Base-by-base conservation (phyloP, 1,284 basidiomycete genomes). In the Porodaedalea pini region DNA sequence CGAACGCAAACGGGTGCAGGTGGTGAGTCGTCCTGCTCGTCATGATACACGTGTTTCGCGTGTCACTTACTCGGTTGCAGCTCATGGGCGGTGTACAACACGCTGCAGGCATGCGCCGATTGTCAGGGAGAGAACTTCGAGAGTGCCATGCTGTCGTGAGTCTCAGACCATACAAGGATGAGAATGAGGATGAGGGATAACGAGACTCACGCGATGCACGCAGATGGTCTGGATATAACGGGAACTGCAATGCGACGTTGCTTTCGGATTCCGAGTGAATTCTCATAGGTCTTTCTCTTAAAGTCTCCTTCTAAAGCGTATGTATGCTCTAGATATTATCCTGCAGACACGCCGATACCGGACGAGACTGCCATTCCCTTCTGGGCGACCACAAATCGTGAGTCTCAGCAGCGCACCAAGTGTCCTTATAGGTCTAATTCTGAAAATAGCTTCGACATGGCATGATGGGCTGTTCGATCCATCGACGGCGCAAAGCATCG, bases 1-100 rank as follows among this genome's bases (percentile, higher is more conserved):
- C 25, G n/a, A 44, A 49, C 32, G 49, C 40, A 36, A 57, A 52
- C 29, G 34, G 27, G 11, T 60, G 59, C 34, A 19, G 23, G 21
- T 59, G 56, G 56, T 57, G 25, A 27, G 56, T 25, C 21, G 44
- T 21, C 29, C 29, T 32, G 15, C 40, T 37, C 8, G 8, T 37
- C 8, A 37, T 37, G 36, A 48, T 5, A n/a, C n/a, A n/a, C n/a
- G n/a, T n/a, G n/a, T n/a, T n/a, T n/a, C n/a, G n/a, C n/a, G n/a
- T n/a, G n/a, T n/a, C n/a, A n/a, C n/a, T n/a, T n/a, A n/a, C n/a
- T n/a, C n/a, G n/a, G n/a, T n/a, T 48, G 8, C 23, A 59, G 59
- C 19, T 60, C 59, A 11, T 60, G 59, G 59, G 59, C 55, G n/a
- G 55, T 41, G n/a, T 60, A 60, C 55, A 60, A 60, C 27, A 48